Percentiles rank a stretch among this genome's conserved stretches.
These are phyloP conservation scores for Trichophyton verrucosum DNA, from an alignment of 2,329 filamentous ascomycete species.

Conservation along the genomic window DNA sequence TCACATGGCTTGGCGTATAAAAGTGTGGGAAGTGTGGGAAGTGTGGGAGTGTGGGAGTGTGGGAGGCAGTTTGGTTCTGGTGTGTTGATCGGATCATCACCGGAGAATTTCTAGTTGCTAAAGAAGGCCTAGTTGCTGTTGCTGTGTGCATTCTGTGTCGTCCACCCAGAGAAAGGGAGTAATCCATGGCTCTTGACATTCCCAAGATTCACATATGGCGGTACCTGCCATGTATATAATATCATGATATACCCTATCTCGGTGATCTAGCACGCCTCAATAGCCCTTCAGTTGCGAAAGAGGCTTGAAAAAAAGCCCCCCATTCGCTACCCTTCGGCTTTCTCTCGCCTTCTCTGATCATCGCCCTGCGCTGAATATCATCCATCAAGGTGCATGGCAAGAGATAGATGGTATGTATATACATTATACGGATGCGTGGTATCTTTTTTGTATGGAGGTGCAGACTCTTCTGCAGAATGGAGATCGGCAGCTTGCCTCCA, in stretches of 20 bases:
- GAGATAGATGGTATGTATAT: not conserved
- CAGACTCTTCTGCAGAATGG: not conserved
- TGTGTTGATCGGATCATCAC: not conserved
- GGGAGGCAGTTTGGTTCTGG: not conserved
- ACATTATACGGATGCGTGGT: no score
- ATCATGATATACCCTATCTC: not conserved
- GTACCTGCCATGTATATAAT: not conserved
- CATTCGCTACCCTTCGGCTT: not conserved
- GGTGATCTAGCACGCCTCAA: not conserved
- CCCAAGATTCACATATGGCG: not conserved
- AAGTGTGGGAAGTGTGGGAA: not conserved
- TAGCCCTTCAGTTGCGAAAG: not conserved
- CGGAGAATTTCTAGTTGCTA: not conserved
- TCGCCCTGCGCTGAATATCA: not conserved
- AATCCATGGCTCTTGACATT: not conserved
- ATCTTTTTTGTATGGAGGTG: not conserved
- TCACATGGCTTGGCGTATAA: conserved; percentile 3
- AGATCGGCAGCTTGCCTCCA: not conserved
- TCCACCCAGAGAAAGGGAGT: not conserved
- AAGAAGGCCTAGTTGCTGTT: not conserved
- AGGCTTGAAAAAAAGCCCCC: not conserved
- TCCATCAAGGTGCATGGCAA: not conserved
- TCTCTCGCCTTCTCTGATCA: not conserved
- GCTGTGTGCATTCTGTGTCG: not conserved
- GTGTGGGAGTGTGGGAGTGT: not conserved